Evolutionary conservation across 2,329 filamentous ascomycete genomes (phyloP).

Genomic region (Colletotrichum filicis): DNA sequence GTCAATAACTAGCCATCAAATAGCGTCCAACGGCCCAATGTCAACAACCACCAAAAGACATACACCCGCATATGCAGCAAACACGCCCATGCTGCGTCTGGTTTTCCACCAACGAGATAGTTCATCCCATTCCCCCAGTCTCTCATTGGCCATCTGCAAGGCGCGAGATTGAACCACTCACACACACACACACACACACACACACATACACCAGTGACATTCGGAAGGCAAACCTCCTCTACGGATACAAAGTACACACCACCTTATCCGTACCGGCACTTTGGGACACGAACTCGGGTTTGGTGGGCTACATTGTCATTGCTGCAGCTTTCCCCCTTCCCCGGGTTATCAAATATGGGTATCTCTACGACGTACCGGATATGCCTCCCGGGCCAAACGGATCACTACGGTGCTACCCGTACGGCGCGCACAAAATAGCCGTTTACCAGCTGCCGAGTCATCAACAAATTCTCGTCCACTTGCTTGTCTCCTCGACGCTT

Average conservation of each 20-base stretch:
- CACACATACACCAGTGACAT: not conserved
- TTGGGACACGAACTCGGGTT: not conserved
- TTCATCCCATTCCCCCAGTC: not conserved
- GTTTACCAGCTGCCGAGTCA: not conserved
- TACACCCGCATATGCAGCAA: not conserved
- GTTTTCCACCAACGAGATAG: constrained; percentile 1
- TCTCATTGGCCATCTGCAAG: not conserved
- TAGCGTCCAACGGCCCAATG: not conserved
- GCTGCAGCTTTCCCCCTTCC: constrained; percentile 1
- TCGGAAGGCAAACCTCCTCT: not conserved
- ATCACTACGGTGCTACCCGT: not conserved
- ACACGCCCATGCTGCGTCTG: not conserved
- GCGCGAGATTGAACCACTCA: not conserved
- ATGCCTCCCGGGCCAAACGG: not conserved
- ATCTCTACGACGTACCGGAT: not conserved
- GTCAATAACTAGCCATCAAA: not conserved
- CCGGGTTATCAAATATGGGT: constrained; percentile 20
- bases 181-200: not conserved
- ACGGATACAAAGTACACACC: no score
- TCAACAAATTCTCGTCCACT: not conserved
- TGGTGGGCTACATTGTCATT: not conserved
- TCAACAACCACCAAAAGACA: not conserved
- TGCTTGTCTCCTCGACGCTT: not conserved
- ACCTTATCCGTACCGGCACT: not conserved
- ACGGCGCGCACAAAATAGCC: not conserved